These are phyloP conservation scores for Ustilago sp. DNA, from an alignment of 1,284 basidiomycete genomes.

Conservation along the genomic window DNA sequence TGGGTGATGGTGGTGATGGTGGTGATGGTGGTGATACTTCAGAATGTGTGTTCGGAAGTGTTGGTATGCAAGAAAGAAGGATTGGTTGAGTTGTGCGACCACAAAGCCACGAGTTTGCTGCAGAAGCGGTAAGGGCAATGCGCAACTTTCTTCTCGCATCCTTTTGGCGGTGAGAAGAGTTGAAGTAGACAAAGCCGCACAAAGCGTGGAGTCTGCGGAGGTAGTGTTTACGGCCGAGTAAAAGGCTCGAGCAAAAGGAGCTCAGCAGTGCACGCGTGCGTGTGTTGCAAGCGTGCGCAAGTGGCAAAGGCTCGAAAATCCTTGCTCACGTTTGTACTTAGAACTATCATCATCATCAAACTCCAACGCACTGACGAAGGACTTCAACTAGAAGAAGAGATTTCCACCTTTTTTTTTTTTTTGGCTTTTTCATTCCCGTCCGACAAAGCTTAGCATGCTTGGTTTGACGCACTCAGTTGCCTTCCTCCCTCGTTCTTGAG, in stretches of 20 bases:
- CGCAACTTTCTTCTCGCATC: slow-evolving; percentile 13
- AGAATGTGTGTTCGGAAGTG: not conserved
- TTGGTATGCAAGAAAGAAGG: slow-evolving; percentile 9
- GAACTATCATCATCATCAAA: too few species aligned
- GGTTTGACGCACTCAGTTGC: not conserved
- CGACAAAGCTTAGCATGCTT: slow-evolving; percentile 14
- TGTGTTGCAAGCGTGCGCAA: too few species aligned
- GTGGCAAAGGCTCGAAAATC: too few species aligned
- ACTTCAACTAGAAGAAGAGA: slow-evolving; percentile 26
- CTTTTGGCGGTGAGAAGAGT: slow-evolving; percentile 12
- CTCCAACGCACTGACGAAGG: too few species aligned
- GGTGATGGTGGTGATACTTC: not conserved
- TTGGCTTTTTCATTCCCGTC: slow-evolving; percentile 17
- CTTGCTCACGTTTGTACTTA: too few species aligned
- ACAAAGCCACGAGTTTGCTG: slow-evolving; percentile 27
- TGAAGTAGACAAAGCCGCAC: too few species aligned
- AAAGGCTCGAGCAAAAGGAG: too few species aligned
- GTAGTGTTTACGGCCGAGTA: too few species aligned
- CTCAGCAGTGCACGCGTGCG: too few species aligned
- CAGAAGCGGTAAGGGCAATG: slow-evolving; percentile 6
- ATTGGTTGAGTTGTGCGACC: not conserved
- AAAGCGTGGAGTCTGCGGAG: too few species aligned
- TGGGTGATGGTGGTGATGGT: not conserved
- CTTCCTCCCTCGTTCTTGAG: not conserved
- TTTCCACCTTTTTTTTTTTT: not conserved